phyloP scores from a whole-genome alignment of 2,329 filamentous ascomycete species.

The Aureobasidium melanogenum region DNA sequence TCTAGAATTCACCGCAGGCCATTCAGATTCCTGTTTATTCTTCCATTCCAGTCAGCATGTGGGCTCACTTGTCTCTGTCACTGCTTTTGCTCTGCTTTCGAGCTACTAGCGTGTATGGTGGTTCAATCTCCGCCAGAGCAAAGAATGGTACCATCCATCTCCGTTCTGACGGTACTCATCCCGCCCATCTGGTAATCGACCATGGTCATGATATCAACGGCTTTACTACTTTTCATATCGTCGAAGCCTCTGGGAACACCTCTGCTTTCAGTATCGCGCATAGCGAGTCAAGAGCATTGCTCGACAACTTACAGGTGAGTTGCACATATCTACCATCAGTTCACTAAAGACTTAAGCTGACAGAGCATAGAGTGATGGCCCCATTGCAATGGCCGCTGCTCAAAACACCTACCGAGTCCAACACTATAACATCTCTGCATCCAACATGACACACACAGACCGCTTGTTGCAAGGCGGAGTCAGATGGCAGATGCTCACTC shows the following conservation, averaged over 20 bases:
- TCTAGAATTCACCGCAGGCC: neutral
- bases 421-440: neutral
- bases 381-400: neutral
- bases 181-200: neutral
- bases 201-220: neutral
- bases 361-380: neutral
- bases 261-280: neutral
- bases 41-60: neutral
- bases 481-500: neutral
- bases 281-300: neutral
- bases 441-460: neutral
- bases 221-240: neutral
- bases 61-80: neutral
- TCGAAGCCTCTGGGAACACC: neutral
- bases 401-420: neutral
- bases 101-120: neutral
- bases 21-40: neutral
- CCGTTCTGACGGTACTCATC: neutral
- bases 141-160: neutral
- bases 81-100: neutral
- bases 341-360: neutral
- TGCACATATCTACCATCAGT: no score
- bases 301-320: neutral
- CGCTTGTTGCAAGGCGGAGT: neutral
- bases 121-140: neutral